Evolutionary conservation across 2,329 filamentous ascomycete genomes (phyloP), one percentile per base, ranked within the genome.

Genomic region (Ophiostoma piceae): DNA sequence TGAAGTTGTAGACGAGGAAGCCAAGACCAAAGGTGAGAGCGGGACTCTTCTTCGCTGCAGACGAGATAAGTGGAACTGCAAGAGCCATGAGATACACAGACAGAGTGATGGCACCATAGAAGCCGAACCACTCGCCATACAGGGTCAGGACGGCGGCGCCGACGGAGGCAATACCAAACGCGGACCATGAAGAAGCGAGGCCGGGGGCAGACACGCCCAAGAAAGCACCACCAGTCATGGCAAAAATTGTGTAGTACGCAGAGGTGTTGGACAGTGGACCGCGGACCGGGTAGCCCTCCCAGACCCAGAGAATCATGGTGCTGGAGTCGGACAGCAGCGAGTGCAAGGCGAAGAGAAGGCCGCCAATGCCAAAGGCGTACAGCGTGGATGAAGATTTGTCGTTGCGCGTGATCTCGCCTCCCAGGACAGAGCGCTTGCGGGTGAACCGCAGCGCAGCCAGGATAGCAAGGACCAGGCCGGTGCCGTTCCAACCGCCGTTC

Each of bases 241-340:
- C 90, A 69, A 91, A 85, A 68, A 97, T 87, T 1, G 93, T 97
- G 77, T 90, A 87, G 75, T 92, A 92, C 69, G 94, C 95, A 76
- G 98, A 93, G n/a, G 93, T 92, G 66, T 90, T 92, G 72, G 93
- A 88, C 67, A 95, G 87, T 2, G 95, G 95, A 7, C 95, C 95
- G 67, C 91, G 88, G 57, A 98, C 87, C 16, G 95, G 95, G 76
- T 91, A 99, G 7, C 95, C 95, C 75, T 97, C 93, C 95, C 95
- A 99, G 2, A 92, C 92, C 95, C 95, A 99, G 19, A 94, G 85
- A 71, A 98, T 97, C 93, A 99, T 98, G 69, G 95, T 99, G 82
- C 95, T 98, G 0, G 94, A 96, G 78, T 99, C 95, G 0, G 95
- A 97, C 12, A 99, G 85, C 11, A 99, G 83, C 0, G 94, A 97